Conservation (phyloP, 768 basidiomycete species). For the Trametes meyenii region DNA sequence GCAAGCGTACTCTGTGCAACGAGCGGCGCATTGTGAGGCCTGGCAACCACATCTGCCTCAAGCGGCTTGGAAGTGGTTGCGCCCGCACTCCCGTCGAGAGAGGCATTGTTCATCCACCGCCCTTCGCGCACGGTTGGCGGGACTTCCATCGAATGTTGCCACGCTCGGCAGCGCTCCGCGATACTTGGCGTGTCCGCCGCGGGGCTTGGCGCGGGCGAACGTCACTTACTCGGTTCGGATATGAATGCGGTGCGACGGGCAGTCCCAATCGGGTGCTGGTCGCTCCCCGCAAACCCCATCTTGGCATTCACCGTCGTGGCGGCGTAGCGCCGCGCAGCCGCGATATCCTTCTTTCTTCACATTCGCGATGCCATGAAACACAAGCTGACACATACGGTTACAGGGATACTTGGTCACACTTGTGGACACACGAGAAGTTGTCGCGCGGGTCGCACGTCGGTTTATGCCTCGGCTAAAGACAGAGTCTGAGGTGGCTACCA, state of each 20-base stretch:
- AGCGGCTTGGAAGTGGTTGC: not conserved
- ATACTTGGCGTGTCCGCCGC: slow-evolving; percentile 2
- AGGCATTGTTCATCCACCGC: not conserved
- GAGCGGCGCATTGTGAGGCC: not conserved
- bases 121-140: slow-evolving; percentile 1
- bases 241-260: slow-evolving; percentile 6
- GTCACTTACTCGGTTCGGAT: not conserved
- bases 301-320: not conserved
- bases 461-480: slow-evolving; percentile 89
- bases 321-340: not conserved
- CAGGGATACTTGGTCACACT: slow-evolving; percentile 81
- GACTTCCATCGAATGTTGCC: not conserved
- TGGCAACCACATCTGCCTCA: not conserved
- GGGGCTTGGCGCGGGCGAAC: slow-evolving; percentile 9
- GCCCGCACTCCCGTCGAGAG: not conserved
- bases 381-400: slow-evolving; percentile 6
- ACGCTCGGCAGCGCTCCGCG: not conserved
- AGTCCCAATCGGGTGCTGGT: not conserved
- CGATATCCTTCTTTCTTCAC: not conserved
- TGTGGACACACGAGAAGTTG: slow-evolving; percentile 58
- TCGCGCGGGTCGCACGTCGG: slow-evolving; percentile 80
- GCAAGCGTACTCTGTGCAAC: not conserved
- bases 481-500: slow-evolving; percentile 84
- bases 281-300: not conserved
- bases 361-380: slow-evolving; percentile 2